Percentiles rank a stretch among this genome's conserved stretches.
These are phyloP conservation scores for Fusarium sp. DNA, from an alignment of 2,329 filamentous ascomycete species.

Conservation along the genomic window DNA sequence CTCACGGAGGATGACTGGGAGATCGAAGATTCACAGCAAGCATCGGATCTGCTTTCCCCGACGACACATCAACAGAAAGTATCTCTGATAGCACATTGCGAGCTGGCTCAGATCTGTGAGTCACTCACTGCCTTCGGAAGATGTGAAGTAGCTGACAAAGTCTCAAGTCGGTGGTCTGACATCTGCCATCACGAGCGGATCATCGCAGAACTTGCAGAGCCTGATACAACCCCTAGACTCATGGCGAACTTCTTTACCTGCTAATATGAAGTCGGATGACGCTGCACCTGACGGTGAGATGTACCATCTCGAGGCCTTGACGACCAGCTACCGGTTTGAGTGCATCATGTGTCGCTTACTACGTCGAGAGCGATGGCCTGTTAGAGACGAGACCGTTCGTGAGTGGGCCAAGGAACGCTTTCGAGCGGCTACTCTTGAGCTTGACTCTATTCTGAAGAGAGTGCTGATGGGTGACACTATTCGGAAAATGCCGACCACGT, in stretches of 20 bases:
- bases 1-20: constrained; percentile 30
- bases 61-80: constrained; percentile 3
- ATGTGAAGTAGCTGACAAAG: background rate
- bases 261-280: background rate
- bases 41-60: background rate
- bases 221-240: background rate
- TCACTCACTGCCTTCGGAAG: fast-evolving
- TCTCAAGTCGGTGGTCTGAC: background rate
- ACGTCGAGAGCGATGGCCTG: constrained; percentile 8
- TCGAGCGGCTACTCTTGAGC: constrained; percentile 14
- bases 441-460: constrained; percentile 21
- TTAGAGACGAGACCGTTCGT: background rate
- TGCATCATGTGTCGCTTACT: constrained; percentile 29
- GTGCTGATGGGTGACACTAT: constrained; percentile 8
- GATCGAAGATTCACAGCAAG: background rate
- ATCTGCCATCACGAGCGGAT: background rate
- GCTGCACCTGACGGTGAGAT: background rate
- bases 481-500: constrained; percentile 3
- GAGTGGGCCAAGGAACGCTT: constrained; percentile 31
- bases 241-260: background rate
- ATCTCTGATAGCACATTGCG: constrained; percentile 10
- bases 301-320: background rate
- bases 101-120: constrained; percentile 27
- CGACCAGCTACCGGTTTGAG: constrained; percentile 29
- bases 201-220: background rate